Evolutionary conservation across 1,284 basidiomycete genomes (phyloP), one percentile per base, ranked within the genome.

Genomic region (Golubevia sp.): DNA sequence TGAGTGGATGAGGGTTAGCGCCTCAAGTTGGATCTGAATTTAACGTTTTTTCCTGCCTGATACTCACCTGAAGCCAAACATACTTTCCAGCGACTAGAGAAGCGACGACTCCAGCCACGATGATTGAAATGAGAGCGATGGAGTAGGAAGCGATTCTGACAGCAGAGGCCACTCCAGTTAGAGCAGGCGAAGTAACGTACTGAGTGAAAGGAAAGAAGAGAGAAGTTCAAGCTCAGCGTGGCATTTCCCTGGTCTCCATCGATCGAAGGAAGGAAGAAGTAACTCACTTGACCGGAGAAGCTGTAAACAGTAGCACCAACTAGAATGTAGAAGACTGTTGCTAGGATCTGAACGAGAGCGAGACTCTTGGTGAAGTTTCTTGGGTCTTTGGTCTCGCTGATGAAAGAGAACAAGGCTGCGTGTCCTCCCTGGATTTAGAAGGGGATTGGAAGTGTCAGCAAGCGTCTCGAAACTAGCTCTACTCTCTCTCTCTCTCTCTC

Each of bases 281-380:
- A n/a, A n/a, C n/a, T n/a, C n/a, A n/a, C n/a, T 62, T 70, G 26
- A 49, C 82, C 80, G 18, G 78, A 79, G 53, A 76, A 82, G 21
- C 64, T 62, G 72, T 82, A 83, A 65, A 83, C 68, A 30, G 73
- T 58, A 20, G 66, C 62, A 11, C 79, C 80, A 44, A 79, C 74
- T 48, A 84, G 66, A 27, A 74, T 64, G 71, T 84, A 84, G 23
- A 74, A 60, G 52, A 67, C 44, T 44, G 70, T 65, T 20, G 68
- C 72, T 13, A 71, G 53, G 26, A 68, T 65, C 63, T 84, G 82
- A 38, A 74, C 73, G 23, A 84, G 63, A 55, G 69, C 67, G 60
- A 82, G 78, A 11, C 79, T 80, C 64, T 84, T 84, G 62, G 78
- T 80, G 66, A 78, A 84, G 58, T 84, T 79, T 44, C 78, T 71